Conservation (phyloP, 2,329 filamentous ascomycete species). For the Aspergillaceae sp. region DNA sequence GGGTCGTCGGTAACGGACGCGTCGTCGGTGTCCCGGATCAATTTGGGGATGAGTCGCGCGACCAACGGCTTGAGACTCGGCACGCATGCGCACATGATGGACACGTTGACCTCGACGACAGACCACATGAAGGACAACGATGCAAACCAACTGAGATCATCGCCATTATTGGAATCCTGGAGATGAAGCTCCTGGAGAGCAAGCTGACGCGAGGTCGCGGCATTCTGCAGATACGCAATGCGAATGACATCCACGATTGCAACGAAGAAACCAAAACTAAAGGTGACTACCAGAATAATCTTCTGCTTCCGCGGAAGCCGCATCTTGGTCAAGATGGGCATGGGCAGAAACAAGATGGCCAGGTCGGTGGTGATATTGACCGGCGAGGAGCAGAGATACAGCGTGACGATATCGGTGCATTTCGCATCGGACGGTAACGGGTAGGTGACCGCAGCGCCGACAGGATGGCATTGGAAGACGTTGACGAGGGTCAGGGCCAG, state of each 20-base stretch:
- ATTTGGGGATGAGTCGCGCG: constrained; percentile 50
- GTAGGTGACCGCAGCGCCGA: constrained; percentile 58
- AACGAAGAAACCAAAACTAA: constrained; percentile 78
- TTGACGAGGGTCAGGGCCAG: constrained; percentile 75
- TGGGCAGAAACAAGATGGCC: constrained; percentile 75
- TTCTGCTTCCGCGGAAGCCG: constrained; percentile 78
- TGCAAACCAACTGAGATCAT: constrained; percentile 61
- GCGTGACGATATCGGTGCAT: constrained; percentile 55
- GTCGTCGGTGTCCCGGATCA: constrained; percentile 44
- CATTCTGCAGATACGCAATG: constrained; percentile 80
- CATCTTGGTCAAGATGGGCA: constrained; percentile 82
- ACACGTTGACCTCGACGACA: constrained; percentile 80
- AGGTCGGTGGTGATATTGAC: constrained; percentile 89
- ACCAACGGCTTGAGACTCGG: constrained; percentile 83
- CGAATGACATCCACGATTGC: constrained; percentile 80
- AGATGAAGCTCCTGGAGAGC: constrained; percentile 19
- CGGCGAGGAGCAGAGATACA: constrained; percentile 67
- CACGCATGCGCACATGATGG: constrained; percentile 85
- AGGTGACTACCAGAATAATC: constrained; percentile 75
- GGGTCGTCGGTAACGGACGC: constrained; percentile 8
- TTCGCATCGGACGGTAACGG: constrained; percentile 38
- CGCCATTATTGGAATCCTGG: constrained; percentile 33
- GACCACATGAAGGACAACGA: constrained; percentile 90
- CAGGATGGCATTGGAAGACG: constrained; percentile 73
- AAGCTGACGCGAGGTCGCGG: constrained; percentile 38